Percentiles rank a stretch among this genome's conserved stretches.
phyloP scores from a whole-genome alignment of 2,329 filamentous ascomycete species.

The Pleoardoris graminearum region DNA sequence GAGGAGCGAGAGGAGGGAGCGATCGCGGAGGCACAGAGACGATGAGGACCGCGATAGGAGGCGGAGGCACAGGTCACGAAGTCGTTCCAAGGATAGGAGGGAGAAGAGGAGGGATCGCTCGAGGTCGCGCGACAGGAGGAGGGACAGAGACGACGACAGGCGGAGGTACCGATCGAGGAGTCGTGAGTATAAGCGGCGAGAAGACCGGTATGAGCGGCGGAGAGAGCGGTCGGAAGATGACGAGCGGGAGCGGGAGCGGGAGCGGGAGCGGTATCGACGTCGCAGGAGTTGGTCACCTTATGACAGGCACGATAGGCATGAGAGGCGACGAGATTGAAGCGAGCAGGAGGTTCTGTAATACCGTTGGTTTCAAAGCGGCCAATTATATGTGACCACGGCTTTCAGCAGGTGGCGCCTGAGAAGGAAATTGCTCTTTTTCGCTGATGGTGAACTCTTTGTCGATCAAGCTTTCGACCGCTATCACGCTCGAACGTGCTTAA shows the following conservation, averaged over 20 bases:
- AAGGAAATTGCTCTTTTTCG: no score
- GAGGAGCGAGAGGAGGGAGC: conserved; percentile 28
- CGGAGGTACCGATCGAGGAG: conserved; percentile 35
- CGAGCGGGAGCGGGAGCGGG: conserved; percentile 29
- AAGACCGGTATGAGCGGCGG: conserved; percentile 29
- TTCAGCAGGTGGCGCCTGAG: no score
- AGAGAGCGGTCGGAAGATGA: conserved; percentile 26
- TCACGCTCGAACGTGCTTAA: no score
- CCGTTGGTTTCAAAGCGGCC: no score
- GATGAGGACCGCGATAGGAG: conserved; percentile 28
- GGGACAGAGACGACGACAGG: conserved; percentile 35
- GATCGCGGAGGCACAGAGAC: conserved; percentile 28
- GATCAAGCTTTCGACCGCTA: no score
- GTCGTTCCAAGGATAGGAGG: conserved; percentile 34
- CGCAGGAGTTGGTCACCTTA: conserved; percentile 28
- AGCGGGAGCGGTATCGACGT: conserved; percentile 33
- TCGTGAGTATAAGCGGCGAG: conserved; percentile 29
- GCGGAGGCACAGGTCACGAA: conserved; percentile 32
- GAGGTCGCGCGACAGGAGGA: conserved; percentile 32
- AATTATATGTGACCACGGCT: no score
- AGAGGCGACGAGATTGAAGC: conserved; percentile 17
- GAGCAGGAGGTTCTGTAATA: no score
- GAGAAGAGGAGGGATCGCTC: conserved; percentile 35
- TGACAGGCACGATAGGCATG: conserved; percentile 13
- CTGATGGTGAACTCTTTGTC: no score